Percentiles rank a stretch among this genome's conserved stretches.
Conservation (phyloP, 176 grass and related monocot species). For the Saccharum spontaneum region DNA sequence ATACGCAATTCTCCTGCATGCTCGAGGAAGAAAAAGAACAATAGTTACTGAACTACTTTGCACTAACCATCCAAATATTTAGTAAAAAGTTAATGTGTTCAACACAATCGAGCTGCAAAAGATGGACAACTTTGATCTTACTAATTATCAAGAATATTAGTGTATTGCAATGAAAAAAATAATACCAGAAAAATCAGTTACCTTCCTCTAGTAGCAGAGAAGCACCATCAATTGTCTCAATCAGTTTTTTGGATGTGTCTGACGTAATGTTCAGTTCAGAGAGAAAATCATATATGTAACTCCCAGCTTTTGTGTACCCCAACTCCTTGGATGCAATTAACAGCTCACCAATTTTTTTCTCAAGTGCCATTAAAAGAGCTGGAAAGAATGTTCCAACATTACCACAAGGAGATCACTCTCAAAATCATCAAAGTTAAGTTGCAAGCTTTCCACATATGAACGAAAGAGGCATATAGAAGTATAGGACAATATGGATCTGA, state of each 20-base stretch:
- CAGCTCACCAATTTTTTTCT: constrained; percentile 75
- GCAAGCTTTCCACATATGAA: constrained; percentile 22
- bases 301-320: constrained; percentile 73
- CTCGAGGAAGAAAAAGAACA: background rate
- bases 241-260: constrained; percentile 90
- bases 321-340: constrained; percentile 81
- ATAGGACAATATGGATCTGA: background rate
- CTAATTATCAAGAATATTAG: constrained; percentile 17
- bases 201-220: constrained; percentile 90
- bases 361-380: constrained; percentile 90
- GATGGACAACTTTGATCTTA: background rate
- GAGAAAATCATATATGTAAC: constrained; percentile 91
- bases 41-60: constrained; percentile 21
- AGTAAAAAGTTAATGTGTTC: constrained; percentile 7
- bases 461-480: background rate
- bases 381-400: constrained; percentile 32
- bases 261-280: constrained; percentile 89
- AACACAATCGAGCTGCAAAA: constrained; percentile 17
- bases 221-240: constrained; percentile 86
- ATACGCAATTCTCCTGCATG: background rate
- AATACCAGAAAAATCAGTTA: constrained; percentile 34
- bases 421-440: constrained; percentile 31
- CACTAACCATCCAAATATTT: constrained; percentile 12
- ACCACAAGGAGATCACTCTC: constrained; percentile 8
- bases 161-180: constrained; percentile 24